These are phyloP conservation scores for Camellia granthamiana DNA, from an alignment of 148 eudicot genomes.

Conservation along the genomic window DNA sequence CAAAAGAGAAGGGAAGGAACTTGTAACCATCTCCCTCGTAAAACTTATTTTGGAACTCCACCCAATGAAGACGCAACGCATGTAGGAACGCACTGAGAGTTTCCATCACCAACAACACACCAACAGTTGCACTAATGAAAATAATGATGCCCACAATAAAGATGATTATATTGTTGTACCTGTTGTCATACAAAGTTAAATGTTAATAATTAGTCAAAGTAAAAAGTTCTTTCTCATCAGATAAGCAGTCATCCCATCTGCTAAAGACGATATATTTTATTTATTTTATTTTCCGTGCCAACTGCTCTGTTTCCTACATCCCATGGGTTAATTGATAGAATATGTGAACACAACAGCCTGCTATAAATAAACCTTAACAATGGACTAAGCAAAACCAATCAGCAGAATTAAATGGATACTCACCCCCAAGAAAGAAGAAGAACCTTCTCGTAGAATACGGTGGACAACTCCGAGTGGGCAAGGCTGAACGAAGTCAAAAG, in stretches of 20 bases:
- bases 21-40: slow-evolving; percentile 92
- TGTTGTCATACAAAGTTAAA: slow-evolving; percentile 23
- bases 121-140: slow-evolving; percentile 81
- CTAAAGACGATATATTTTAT: background rate
- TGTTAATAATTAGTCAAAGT: background rate
- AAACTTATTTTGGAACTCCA: slow-evolving; percentile 87
- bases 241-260: background rate
- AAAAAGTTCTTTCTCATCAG: background rate
- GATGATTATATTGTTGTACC: slow-evolving; percentile 69
- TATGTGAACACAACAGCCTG: background rate
- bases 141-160: slow-evolving; percentile 61
- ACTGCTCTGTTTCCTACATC: background rate
- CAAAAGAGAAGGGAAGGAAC: slow-evolving; percentile 70
- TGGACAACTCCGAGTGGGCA: slow-evolving; percentile 83
- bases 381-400: background rate
- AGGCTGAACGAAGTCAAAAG: slow-evolving; percentile 42
- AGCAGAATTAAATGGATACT: slow-evolving; percentile 12
- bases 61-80: slow-evolving; percentile 93
- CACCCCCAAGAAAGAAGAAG: slow-evolving; percentile 94
- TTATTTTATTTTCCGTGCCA: too few relatives aligned
- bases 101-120: slow-evolving; percentile 91
- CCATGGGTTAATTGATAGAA: background rate
- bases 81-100: slow-evolving; percentile 95
- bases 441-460: slow-evolving; percentile 88
- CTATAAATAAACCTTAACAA: background rate